Percentiles rank a stretch among this genome's conserved stretches.
These are phyloP conservation scores for Ceratocystis harringtonii DNA, from an alignment of 2,329 filamentous ascomycete species.

Conservation along the genomic window DNA sequence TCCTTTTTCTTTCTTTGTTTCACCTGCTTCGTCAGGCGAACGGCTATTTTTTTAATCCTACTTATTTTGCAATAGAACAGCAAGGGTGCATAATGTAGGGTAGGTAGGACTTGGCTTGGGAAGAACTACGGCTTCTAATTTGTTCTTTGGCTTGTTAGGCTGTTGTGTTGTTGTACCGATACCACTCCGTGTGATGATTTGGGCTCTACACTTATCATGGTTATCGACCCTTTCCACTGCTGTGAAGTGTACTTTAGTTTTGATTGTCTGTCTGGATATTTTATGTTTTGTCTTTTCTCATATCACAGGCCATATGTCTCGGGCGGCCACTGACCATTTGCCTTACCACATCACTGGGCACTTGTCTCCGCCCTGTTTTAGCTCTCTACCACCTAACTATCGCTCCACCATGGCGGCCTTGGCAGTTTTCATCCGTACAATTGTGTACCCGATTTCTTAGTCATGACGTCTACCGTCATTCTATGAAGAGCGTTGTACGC, in stretches of 20 bases:
- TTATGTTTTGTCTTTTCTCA: not conserved
- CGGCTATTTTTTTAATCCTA: constrained; percentile 13
- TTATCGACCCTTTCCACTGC: too few relatives aligned
- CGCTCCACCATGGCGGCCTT: constrained; percentile 5
- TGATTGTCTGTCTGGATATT: not conserved
- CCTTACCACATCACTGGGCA: too few relatives aligned
- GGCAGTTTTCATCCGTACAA: constrained; percentile 26
- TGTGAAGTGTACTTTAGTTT: too few relatives aligned
- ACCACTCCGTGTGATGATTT: not conserved
- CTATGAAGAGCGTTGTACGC: constrained; percentile 52
- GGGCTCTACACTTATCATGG: too few relatives aligned
- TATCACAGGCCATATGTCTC: not conserved
- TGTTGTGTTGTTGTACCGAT: not conserved
- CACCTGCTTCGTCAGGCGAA: not conserved
- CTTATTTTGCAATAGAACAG: constrained; percentile 4
- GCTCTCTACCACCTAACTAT: not conserved
- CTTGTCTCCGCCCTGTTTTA: not conserved
- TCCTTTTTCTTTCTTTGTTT: not conserved
- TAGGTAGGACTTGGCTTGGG: not conserved
- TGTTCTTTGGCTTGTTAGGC: not conserved
- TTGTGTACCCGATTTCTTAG: constrained; percentile 49
- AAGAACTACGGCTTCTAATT: not conserved
- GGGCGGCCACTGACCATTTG: not conserved
- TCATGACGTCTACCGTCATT: constrained; percentile 47
- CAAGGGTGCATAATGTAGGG: not conserved